Evolutionary conservation across 2,329 filamentous ascomycete species (phyloP).

Genomic region (Epichloe coenophiala): DNA sequence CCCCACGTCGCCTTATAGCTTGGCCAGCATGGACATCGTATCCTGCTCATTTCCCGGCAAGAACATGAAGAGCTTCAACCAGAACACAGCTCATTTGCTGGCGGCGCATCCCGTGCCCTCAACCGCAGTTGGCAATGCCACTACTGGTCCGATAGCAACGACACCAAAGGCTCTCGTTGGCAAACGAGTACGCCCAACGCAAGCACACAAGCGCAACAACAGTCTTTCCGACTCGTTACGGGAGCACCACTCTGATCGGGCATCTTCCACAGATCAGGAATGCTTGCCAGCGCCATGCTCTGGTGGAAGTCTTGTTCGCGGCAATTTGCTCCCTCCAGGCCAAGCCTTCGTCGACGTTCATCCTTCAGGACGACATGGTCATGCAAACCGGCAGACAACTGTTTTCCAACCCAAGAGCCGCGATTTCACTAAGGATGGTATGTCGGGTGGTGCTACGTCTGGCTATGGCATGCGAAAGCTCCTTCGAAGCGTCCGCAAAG

Average conservation of each 20-base stretch:
- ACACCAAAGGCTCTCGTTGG: conserved; percentile 45
- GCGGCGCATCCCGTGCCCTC: conserved; percentile 44
- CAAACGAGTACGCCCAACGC: conserved; percentile 43
- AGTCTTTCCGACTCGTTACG: conserved; percentile 78
- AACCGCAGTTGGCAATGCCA: conserved; percentile 31
- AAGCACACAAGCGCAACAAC: conserved; percentile 67
- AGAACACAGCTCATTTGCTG: conserved; percentile 27
- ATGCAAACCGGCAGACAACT: conserved; percentile 38
- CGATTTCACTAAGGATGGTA: conserved; percentile 30
- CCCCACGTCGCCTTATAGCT: conserved; percentile 38
- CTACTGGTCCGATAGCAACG: conserved; percentile 37
- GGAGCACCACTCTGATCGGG: conserved; percentile 45
- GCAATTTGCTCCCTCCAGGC: conserved; percentile 68
- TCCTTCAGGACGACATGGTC: conserved; percentile 33
- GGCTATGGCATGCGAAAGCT: conserved; percentile 73
- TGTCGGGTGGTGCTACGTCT: conserved; percentile 46
- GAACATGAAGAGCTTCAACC: conserved; percentile 25
- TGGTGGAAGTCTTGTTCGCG: conserved; percentile 74
- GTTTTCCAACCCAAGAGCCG: conserved; percentile 29
- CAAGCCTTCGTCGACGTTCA: conserved; percentile 66
- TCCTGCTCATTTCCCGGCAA: conserved; percentile 52
- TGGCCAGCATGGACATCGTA: conserved; percentile 45
- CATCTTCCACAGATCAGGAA: conserved; percentile 40
- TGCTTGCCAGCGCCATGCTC: conserved; percentile 52
- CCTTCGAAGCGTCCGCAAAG: conserved; percentile 73